Evolutionary conservation across 78 protist species (phyloP).

Genomic region (Tieghemostelium lacteum): DNA sequence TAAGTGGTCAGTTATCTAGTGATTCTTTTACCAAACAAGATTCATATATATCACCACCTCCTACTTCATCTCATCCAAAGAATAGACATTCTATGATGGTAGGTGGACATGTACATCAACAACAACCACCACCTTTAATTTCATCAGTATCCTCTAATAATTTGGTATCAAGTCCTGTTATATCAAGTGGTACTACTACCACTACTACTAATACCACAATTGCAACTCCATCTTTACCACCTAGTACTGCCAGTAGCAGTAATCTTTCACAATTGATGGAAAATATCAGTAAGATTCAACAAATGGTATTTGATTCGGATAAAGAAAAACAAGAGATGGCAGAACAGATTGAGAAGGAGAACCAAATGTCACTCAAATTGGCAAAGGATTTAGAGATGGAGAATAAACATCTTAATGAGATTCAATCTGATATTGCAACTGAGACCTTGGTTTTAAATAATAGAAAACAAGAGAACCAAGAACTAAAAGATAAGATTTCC

Average conservation of each 20-base stretch:
- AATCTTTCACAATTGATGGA: not conserved
- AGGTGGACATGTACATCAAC: not conserved
- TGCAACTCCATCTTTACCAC: not conserved
- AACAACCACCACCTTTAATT: no score
- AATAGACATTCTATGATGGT: not conserved
- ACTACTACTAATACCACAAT: not conserved
- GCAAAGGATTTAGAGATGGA: constrained; percentile 19
- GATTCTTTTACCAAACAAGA: no score
- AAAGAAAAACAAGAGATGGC: constrained; percentile 13
- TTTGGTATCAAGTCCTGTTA: no score
- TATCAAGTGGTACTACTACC: no score
- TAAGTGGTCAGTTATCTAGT: no score
- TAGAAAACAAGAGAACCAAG: not conserved
- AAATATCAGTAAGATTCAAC: constrained; percentile 29
- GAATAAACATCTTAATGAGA: not conserved
- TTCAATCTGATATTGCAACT: not conserved
- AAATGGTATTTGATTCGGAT: constrained; percentile 26
- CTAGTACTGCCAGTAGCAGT: not conserved
- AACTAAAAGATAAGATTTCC: constrained; percentile 27
- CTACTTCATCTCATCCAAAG: not conserved
- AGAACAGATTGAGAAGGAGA: constrained; percentile 18
- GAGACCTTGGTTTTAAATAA: not conserved
- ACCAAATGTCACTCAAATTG: not conserved
- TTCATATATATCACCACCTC: not conserved
- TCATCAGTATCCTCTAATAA: no score